Base-by-base conservation (phyloP, 768 basidiomycete genomes). In the Leccinum rimulosum region DNA sequence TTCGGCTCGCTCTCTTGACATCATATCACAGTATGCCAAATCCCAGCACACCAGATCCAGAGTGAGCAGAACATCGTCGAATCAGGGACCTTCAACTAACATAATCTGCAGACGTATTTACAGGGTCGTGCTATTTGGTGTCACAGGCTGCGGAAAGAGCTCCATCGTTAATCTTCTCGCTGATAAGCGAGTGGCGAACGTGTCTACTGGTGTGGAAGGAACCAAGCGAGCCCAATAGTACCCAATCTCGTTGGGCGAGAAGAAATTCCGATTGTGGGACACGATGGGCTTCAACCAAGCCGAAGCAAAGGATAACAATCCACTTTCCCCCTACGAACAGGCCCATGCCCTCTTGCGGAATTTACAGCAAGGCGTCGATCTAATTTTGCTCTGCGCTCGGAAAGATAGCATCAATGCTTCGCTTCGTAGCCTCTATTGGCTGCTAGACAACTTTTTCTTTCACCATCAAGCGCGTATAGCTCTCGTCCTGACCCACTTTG, bases 401-500 rank as follows among this genome's bases (percentile, higher is more conserved):
- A 74, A 66, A 22, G 75, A 76, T 2, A 67, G 74, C 22, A 70
- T 78, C 68, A 76, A 64, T 25, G 72, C 72, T 7, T 64, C 72
- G 3, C 64, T 72, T 19, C 63, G 69, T 19, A 70, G 67, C 47
- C 78, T 79, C 54, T 79, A 76, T 63, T 68, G 65, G 60, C 53
- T 79, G 9, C 68, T 79, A 61, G 60, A 69, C 31, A 68, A 74
- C 33, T 69, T 79, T 47, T 73, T 81, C 53, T 79, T 78, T 50
- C 63, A 63, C 14, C 61, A 64, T 27, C 55, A 63, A 10, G 79
- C 76, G 1, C 77, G 73, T 8, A 70, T 76, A 45, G 69, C 74
- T 7, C 61, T 80, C n/a, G 70, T 75, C 51, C 61, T 80, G 38
- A 80, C 77, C 10, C 73, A 77, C 33, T 71, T 79, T 19, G 79